These are phyloP conservation scores for Fusarium euwallaceae DNA, from an alignment of 2,329 filamentous ascomycete genomes.

Conservation along the genomic window DNA sequence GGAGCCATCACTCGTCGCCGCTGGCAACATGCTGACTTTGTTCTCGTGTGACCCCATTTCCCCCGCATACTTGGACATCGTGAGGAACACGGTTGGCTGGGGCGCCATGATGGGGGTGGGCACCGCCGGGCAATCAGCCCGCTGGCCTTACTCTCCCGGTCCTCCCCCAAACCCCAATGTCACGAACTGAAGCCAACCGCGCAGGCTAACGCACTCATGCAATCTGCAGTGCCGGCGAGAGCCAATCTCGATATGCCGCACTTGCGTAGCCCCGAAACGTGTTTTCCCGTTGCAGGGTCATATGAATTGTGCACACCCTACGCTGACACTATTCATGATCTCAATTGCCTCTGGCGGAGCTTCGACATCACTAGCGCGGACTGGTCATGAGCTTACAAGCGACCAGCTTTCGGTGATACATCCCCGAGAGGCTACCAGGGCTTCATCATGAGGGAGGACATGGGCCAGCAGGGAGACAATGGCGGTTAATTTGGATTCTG, in stretches of 20 bases:
- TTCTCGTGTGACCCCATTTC: slow-evolving; percentile 47
- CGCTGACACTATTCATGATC: slow-evolving; percentile 33
- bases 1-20: slow-evolving; percentile 28
- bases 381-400: slow-evolving; percentile 10
- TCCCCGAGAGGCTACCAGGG: slow-evolving; percentile 25
- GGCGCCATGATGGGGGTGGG: slow-evolving; percentile 32
- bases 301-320: slow-evolving; percentile 12
- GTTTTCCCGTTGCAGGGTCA: slow-evolving; percentile 12
- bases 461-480: slow-evolving; percentile 27
- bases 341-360: slow-evolving; percentile 26
- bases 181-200: slow-evolving; percentile 23
- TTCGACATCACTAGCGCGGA: slow-evolving; percentile 33
- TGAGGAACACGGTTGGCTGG: slow-evolving; percentile 44
- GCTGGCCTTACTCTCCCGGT: slow-evolving; percentile 16
- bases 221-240: slow-evolving; percentile 31
- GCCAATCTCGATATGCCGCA: slow-evolving; percentile 31
- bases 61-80: slow-evolving; percentile 44
- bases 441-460: slow-evolving; percentile 27
- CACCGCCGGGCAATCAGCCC: slow-evolving; percentile 20
- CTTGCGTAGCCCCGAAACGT: slow-evolving; percentile 19
- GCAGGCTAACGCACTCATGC: slow-evolving; percentile 23
- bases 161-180: slow-evolving; percentile 18
- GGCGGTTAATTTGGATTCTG: slow-evolving; percentile 1
- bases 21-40: slow-evolving; percentile 39
- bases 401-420: slow-evolving; percentile 37